Base-by-base conservation (phyloP, 2,329 filamentous ascomycete species). In the Curvularia hawaiiensis region DNA sequence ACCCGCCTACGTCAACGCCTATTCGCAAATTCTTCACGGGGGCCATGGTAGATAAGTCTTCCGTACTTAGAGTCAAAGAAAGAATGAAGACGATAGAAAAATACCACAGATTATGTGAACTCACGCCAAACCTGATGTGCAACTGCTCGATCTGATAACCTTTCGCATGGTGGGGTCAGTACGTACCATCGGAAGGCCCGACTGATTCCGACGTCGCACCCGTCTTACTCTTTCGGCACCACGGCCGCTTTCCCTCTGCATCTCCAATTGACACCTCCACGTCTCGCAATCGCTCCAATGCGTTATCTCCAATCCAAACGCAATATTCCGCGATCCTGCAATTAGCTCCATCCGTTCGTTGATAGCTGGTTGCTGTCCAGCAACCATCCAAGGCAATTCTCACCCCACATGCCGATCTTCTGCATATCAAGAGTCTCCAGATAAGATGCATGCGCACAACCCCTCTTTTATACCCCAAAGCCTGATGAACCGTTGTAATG, bases 1-100 rank as follows among this genome's bases (percentile, higher is more conserved):
- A 74, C 76, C 75, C 78, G 62, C 78, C 77, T 24, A 79, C 78
- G 61, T 80, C 78, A 6, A 80, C 78, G 39, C 78, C 78, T 47
- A 80, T 78, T 35, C 78, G 73, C 47, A 79, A 58, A 22, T 68
- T 70, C 44, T 58, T 66, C 8, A 41, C 53, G 4, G 44, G 39
- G 31, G 48, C 22, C 65, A 68, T 69, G 1, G 33, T 41, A 11
- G 12, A 4, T 6, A 26, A 16, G 20, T 45, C 31, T n/a, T 31
- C 3, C 10, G 46, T 38, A 10, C 38, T 18, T 39, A 8, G 30
- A n/a, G 18, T 5, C 24, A 28, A 12, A 20, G 9, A 28, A 10
- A 44, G 7, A 33, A 16, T 14, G 20, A 3, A 14, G 7, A 33
- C 22, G 11, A 4, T 33, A 9, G 18, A 47, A 47, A 16, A 47